phyloP scores from a whole-genome alignment of 2,329 filamentous ascomycete genomes.

The Alternaria novae-zelandiae region DNA sequence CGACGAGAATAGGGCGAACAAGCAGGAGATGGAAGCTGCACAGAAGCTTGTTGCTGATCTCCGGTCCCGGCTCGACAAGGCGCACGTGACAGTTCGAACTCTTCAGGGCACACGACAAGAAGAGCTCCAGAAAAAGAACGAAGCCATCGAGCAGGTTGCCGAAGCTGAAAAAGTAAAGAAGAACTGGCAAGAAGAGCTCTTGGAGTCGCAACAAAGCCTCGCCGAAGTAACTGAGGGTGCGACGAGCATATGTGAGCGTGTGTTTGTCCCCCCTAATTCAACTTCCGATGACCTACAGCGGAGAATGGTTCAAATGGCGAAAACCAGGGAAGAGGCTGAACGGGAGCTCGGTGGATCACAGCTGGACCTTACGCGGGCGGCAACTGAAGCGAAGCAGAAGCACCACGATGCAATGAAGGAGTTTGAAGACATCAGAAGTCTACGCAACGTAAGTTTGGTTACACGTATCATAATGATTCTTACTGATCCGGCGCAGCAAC shows the following conservation, averaged over 20 bases:
- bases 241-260: slow-evolving; percentile 30
- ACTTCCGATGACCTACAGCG: slow-evolving; percentile 40
- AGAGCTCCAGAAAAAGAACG: slow-evolving; percentile 52
- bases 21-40: slow-evolving; percentile 40
- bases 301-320: slow-evolving; percentile 36
- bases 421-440: slow-evolving; percentile 19
- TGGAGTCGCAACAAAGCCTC: slow-evolving; percentile 25
- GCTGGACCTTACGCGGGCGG: slow-evolving; percentile 32
- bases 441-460: slow-evolving; percentile 24
- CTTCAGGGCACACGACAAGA: slow-evolving; percentile 39
- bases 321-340: slow-evolving; percentile 38
- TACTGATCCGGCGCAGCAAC: slow-evolving; percentile 46
- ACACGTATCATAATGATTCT: neutral
- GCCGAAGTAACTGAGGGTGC: slow-evolving; percentile 33
- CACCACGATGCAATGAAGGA: slow-evolving; percentile 29
- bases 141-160: slow-evolving; percentile 45
- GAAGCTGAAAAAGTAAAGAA: slow-evolving; percentile 38
- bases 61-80: slow-evolving; percentile 33
- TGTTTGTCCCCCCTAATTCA: slow-evolving; percentile 38
- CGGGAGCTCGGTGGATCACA: slow-evolving; percentile 44
- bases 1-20: slow-evolving; percentile 37
- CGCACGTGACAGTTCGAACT: slow-evolving; percentile 36
- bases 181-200: slow-evolving; percentile 30
- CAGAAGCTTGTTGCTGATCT: slow-evolving; percentile 32
- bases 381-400: slow-evolving; percentile 39